Conservation (phyloP, 1,284 basidiomycete species). For the Puccinia novopanici region DNA sequence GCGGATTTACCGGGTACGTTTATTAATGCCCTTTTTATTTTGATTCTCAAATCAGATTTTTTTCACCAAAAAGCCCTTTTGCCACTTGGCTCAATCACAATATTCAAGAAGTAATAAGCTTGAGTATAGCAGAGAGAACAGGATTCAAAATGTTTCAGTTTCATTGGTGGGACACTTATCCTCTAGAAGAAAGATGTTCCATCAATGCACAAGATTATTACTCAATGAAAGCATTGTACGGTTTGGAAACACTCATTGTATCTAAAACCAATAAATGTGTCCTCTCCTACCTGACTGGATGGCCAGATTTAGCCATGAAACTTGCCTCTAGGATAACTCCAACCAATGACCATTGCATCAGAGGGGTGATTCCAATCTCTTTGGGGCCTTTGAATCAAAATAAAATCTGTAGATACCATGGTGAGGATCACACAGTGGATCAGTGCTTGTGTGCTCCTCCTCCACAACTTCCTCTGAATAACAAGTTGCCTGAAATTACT, state of each 20-base stretch:
- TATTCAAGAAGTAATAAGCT: not conserved
- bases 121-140: not conserved
- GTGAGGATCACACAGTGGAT: conserved; percentile 14
- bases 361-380: conserved; percentile 6
- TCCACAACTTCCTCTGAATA: conserved; percentile 8
- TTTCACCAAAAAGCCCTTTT: not conserved
- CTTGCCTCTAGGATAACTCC: not conserved
- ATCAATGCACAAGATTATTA: conserved; percentile 21
- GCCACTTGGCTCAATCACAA: not conserved
- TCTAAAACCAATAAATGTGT: not conserved
- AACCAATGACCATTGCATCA: not conserved
- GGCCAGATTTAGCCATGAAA: conserved; percentile 18
- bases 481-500: not conserved
- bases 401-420: not conserved
- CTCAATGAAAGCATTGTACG: not conserved
- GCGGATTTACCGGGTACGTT: too few species aligned
- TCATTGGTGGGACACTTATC: conserved; percentile 24
- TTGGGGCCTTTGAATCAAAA: not conserved
- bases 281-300: conserved; percentile 14
- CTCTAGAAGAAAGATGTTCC: conserved; percentile 1
- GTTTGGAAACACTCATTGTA: conserved; percentile 1
- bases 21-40: too few species aligned
- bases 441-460: conserved; percentile 13
- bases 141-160: conserved; percentile 26
- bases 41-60: too few species aligned